Evolutionary conservation across 2,329 filamentous ascomycete species (phyloP).

Genomic region (Moelleriella libera): DNA sequence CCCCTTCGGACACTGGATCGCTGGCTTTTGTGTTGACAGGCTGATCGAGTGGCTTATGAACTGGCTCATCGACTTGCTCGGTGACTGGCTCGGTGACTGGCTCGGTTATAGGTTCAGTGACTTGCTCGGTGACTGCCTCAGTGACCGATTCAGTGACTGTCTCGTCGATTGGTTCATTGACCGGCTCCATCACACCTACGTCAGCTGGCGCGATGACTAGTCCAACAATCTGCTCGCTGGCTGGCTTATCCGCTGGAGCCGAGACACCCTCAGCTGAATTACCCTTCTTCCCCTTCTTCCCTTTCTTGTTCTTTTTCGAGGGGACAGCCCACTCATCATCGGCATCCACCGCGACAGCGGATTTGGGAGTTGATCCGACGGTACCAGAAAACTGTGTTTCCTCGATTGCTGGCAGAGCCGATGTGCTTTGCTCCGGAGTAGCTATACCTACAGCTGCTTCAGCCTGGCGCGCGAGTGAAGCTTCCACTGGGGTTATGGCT

Average conservation of each 20-base stretch:
- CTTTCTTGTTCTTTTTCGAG: constrained; percentile 3
- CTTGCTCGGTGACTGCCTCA: no score
- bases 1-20: no score
- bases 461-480: not conserved
- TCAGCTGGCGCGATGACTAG: not conserved
- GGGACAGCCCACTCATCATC: constrained; percentile 1
- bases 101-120: no score
- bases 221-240: not conserved
- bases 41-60: no score
- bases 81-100: no score
- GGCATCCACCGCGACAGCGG: not conserved
- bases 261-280: not conserved
- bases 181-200: not conserved
- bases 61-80: no score
- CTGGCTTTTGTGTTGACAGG: no score
- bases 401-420: no score
- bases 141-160: no score
- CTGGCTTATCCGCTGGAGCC: not conserved
- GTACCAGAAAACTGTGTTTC: not conserved
- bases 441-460: no score
- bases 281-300: constrained; percentile 4
- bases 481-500: not conserved
- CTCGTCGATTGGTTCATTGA: no score
- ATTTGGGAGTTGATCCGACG: not conserved
- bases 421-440: no score